Conservation (phyloP, 2,329 filamentous ascomycete genomes). For the Epichloe bromicola region DNA sequence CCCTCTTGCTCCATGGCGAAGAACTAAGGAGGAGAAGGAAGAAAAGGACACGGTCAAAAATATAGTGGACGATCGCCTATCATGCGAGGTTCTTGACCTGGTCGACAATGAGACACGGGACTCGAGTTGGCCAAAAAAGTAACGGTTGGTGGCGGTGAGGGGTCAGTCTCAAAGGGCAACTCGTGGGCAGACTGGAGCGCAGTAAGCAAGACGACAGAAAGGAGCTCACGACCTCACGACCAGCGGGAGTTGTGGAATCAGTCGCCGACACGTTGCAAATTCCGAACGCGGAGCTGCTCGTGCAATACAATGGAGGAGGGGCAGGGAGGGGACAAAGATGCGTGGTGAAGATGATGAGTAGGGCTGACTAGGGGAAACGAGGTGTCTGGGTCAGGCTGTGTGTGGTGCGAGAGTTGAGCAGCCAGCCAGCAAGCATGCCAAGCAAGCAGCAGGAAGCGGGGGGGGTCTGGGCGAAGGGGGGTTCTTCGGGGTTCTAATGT, state of each 20-base stretch:
- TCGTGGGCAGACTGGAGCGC: not conserved
- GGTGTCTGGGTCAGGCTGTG: not conserved
- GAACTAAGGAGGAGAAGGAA: not conserved
- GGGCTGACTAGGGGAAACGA: slow-evolving; percentile 15
- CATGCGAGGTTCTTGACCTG: not conserved
- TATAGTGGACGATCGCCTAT: not conserved
- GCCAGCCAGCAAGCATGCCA: no score
- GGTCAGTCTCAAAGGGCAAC: not conserved
- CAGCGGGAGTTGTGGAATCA: slow-evolving; percentile 4
- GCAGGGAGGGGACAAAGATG: slow-evolving; percentile 9
- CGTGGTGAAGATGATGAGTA: slow-evolving; percentile 12
- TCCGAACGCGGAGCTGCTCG: not conserved
- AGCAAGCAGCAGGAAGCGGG: no score
- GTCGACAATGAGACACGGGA: not conserved
- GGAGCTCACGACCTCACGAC: slow-evolving; percentile 6
- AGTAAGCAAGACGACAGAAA: not conserved
- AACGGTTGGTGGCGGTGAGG: slow-evolving; percentile 3
- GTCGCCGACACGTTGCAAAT: not conserved
- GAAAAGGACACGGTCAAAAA: not conserved
- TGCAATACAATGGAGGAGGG: slow-evolving; percentile 1
- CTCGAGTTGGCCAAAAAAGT: slow-evolving; percentile 4
- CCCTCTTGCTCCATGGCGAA: slow-evolving; percentile 35
- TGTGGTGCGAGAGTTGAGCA: not conserved
- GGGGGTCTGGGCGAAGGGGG: no score
- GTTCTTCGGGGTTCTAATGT: no score